Percentiles rank a stretch among this genome's conserved stretches.
Conservation (phyloP, 2,329 filamentous ascomycete species). For the Bipolaris zeicola region DNA sequence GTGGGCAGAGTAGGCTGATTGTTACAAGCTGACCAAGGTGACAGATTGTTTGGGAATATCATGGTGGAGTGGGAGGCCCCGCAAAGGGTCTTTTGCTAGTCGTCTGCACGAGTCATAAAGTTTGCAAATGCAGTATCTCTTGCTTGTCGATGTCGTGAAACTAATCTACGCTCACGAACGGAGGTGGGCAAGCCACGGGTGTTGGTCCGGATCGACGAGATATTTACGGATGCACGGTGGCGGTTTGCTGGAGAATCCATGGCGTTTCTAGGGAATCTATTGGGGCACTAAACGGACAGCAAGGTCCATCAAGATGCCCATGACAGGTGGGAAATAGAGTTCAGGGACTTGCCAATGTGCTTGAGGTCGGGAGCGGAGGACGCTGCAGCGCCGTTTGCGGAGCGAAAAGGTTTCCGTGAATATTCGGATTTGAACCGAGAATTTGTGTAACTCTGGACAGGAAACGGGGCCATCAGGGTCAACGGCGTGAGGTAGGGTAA, state of each 20-base stretch:
- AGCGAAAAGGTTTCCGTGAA: conserved; percentile 3
- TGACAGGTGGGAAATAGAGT: conserved; percentile 19
- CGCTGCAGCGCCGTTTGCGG: conserved; percentile 21
- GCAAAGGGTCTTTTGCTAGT: conserved; percentile 3
- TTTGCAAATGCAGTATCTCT: conserved; percentile 6
- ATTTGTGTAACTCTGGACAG: conserved; percentile 1
- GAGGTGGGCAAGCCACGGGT: background rate
- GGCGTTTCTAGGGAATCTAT: conserved; percentile 24
- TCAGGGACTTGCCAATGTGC: conserved; percentile 17
- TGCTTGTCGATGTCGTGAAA: conserved; percentile 1
- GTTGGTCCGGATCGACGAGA: conserved; percentile 13
- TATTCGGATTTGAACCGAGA: conserved; percentile 4
- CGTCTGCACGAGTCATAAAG: conserved; percentile 8
- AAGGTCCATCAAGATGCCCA: conserved; percentile 15
- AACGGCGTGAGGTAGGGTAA: background rate
- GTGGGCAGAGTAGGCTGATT: conserved; percentile 5
- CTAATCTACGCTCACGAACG: background rate
- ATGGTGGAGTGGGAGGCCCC: conserved; percentile 1
- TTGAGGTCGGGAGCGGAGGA: conserved; percentile 15
- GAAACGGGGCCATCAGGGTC: conserved; percentile 6
- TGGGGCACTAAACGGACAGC: conserved; percentile 22
- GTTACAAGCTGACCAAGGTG: conserved; percentile 4
- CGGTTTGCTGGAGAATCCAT: conserved; percentile 18
- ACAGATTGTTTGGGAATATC: conserved; percentile 8
- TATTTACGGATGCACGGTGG: conserved; percentile 15